These are phyloP conservation scores for Ustilago sp. DNA, from an alignment of 1,284 basidiomycete species.

Conservation along the genomic window DNA sequence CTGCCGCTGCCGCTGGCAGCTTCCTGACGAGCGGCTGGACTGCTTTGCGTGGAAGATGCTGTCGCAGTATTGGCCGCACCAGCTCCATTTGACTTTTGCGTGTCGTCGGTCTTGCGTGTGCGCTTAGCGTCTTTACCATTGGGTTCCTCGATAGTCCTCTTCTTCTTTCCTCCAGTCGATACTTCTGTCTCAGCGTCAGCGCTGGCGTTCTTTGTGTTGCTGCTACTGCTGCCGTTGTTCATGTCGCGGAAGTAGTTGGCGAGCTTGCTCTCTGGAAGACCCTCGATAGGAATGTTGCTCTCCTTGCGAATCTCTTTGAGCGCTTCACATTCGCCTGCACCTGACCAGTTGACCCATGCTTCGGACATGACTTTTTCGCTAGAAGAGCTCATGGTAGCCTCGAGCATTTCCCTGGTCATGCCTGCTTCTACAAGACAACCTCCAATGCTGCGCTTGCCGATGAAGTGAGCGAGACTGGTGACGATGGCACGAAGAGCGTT, in stretches of 20 bases:
- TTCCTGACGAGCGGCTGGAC: slow-evolving; percentile 7
- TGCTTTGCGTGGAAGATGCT: slow-evolving; percentile 18
- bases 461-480: slow-evolving; percentile 54
- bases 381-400: slow-evolving; percentile 42
- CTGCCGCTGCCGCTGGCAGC: neutral
- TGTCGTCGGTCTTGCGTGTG: slow-evolving; percentile 34
- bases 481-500: slow-evolving; percentile 58
- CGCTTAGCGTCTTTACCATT: slow-evolving; percentile 26
- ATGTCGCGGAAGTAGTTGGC: slow-evolving; percentile 26
- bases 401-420: slow-evolving; percentile 48
- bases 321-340: slow-evolving; percentile 57
- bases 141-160: slow-evolving; percentile 23
- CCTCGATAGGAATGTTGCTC: slow-evolving; percentile 60
- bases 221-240: slow-evolving; percentile 2
- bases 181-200: slow-evolving; percentile 1
- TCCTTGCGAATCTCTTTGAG: slow-evolving; percentile 58
- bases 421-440: slow-evolving; percentile 53
- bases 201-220: neutral
- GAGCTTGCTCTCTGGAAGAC: slow-evolving; percentile 59
- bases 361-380: slow-evolving; percentile 62
- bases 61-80: slow-evolving; percentile 9
- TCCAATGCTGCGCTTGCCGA: slow-evolving; percentile 54
- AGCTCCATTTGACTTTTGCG: neutral
- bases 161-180: slow-evolving; percentile 28
- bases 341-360: slow-evolving; percentile 61